phyloP scores from a whole-genome alignment of 805 yeast species.

The Metschnikowia colocasiae region DNA sequence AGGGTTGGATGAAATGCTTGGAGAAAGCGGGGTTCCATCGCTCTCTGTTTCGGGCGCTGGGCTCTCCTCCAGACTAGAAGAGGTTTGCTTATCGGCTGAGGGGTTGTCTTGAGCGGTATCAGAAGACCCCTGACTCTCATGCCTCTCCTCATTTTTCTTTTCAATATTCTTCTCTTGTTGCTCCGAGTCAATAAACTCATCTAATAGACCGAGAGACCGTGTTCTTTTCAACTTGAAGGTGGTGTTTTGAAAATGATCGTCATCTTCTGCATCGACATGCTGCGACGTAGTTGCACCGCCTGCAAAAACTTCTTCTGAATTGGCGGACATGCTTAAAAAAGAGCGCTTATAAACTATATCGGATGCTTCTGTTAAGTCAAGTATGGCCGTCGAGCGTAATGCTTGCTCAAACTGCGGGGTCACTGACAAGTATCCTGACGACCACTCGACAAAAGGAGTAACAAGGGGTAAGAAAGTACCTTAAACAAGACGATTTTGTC shows the following conservation, averaged over 20 bases:
- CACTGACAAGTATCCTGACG: neutral
- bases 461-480: neutral
- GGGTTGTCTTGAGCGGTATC: neutral
- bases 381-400: neutral
- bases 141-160: constrained; percentile 13
- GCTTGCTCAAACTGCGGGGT: constrained; percentile 2
- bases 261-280: constrained; percentile 67
- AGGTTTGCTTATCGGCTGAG: neutral
- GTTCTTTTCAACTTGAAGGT: constrained; percentile 78
- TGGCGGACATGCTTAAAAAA: constrained; percentile 9
- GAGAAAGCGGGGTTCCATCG: constrained; percentile 10
- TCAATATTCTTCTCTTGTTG: constrained; percentile 17
- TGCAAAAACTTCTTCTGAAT: constrained; percentile 33
- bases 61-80: constrained; percentile 2
- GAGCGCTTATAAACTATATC: neutral
- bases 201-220: constrained; percentile 75
- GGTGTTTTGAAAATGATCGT: constrained; percentile 63
- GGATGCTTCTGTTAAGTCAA: neutral
- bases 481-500: neutral
- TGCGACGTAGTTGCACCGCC: constrained; percentile 64
- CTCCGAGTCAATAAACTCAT: constrained; percentile 56
- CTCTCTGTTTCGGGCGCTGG: constrained; percentile 5
- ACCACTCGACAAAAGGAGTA: neutral
- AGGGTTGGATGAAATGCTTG: constrained; percentile 21
- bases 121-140: constrained; percentile 2